These are phyloP conservation scores for Nicotiana paniculata DNA, from an alignment of 257 asterid species.

Conservation along the genomic window DNA sequence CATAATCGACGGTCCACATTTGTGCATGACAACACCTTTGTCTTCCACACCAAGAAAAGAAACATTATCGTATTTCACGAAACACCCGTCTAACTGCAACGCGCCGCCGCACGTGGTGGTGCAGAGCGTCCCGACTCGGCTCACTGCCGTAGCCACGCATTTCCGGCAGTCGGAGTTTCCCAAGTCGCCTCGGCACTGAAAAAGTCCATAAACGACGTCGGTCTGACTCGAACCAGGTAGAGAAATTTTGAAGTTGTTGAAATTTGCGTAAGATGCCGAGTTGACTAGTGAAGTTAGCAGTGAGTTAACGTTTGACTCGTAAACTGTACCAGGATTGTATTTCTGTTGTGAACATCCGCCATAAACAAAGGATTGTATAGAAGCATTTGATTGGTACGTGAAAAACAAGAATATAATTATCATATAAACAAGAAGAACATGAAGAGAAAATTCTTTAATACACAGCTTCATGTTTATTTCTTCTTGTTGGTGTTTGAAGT, in stretches of 20 bases:
- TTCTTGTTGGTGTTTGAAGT: neutral
- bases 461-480: constrained; percentile 21
- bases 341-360: constrained; percentile 68
- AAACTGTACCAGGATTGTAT: constrained; percentile 41
- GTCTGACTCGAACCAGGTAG: constrained; percentile 43
- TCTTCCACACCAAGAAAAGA: constrained; percentile 66
- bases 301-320: constrained; percentile 66
- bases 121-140: constrained; percentile 52
- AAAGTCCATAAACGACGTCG: constrained; percentile 64
- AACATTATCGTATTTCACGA: constrained; percentile 52
- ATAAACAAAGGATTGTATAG: constrained; percentile 36
- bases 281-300: constrained; percentile 55
- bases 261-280: constrained; percentile 48
- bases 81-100: constrained; percentile 77
- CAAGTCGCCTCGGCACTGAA: constrained; percentile 84
- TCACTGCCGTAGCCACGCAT: constrained; percentile 49
- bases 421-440: constrained; percentile 8
- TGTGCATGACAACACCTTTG: constrained; percentile 42
- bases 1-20: constrained; percentile 51
- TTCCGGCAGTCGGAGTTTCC: constrained; percentile 38
- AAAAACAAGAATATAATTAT: constrained; percentile 7
- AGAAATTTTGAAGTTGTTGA: constrained; percentile 68
- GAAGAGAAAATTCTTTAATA: constrained; percentile 7
- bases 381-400: constrained; percentile 15
- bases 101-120: constrained; percentile 61